Percentiles rank a stretch among this genome's conserved stretches.
Conservation (phyloP, 768 basidiomycete genomes). For the Ramaria sp. region DNA sequence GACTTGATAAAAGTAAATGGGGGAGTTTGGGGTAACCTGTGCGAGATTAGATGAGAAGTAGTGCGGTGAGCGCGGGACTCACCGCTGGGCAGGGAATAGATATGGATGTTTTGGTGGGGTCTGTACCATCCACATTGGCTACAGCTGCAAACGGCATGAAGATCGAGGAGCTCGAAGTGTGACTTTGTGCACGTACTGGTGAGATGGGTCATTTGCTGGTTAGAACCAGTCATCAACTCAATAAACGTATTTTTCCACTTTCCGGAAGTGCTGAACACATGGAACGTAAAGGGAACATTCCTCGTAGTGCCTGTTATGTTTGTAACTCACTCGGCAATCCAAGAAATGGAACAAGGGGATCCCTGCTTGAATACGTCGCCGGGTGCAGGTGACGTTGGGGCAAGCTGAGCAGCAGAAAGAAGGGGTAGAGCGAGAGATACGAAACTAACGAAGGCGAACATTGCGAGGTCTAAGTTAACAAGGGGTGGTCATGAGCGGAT, state of each 20-base stretch:
- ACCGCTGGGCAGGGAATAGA: constrained; percentile 60
- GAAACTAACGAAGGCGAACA: background rate
- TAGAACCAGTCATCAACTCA: constrained; percentile 71
- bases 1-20: constrained; percentile 80
- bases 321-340: constrained; percentile 38
- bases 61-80: constrained; percentile 14
- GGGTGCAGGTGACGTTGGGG: constrained; percentile 49
- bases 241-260: constrained; percentile 65
- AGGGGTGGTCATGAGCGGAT: no score
- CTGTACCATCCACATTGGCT: constrained; percentile 53
- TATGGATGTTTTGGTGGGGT: constrained; percentile 31
- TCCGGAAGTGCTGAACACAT: constrained; percentile 25
- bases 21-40: constrained; percentile 51
- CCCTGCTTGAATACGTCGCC: constrained; percentile 49
- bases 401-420: constrained; percentile 4
- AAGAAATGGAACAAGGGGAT: constrained; percentile 39
- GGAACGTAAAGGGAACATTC: background rate
- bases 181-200: constrained; percentile 39
- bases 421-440: background rate
- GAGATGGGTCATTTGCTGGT: constrained; percentile 55
- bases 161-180: background rate
- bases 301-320: background rate
- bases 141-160: constrained; percentile 37
- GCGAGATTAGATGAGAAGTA: background rate
- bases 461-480: background rate